Evolutionary conservation across 805 yeast species (phyloP).

Genomic region (Barnettozyma wickerhamii): DNA sequence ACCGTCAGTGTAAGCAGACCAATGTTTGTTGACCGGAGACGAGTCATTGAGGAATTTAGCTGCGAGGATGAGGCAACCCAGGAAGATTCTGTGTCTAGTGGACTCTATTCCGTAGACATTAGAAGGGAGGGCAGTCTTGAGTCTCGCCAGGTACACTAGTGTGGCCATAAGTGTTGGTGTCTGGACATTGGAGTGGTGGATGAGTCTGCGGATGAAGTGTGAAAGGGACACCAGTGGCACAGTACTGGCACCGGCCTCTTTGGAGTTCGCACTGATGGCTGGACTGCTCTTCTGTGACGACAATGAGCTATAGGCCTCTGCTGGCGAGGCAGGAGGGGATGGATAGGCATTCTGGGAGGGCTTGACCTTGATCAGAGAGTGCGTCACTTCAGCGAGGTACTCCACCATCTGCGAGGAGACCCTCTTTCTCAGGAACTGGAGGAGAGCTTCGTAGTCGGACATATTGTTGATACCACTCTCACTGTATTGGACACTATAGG

Average conservation of each 20-base stretch:
- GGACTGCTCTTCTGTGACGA: no score
- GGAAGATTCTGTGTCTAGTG: conserved; percentile 87
- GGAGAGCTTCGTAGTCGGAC: conserved; percentile 47
- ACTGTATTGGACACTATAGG: no score
- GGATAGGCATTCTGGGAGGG: conserved; percentile 25
- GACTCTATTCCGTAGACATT: conserved; percentile 90
- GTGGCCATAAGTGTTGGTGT: conserved; percentile 95
- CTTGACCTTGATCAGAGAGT: conserved; percentile 47
- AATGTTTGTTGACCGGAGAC: conserved; percentile 91
- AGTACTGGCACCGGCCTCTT: no score
- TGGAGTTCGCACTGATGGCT: no score
- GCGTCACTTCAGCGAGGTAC: conserved; percentile 53
- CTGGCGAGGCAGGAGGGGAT: conserved; percentile 38
- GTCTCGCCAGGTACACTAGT: conserved; percentile 72
- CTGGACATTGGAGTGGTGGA: conserved; percentile 84
- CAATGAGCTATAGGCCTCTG: no score
- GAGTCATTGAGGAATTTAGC: conserved; percentile 93
- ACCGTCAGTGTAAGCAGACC: conserved; percentile 92
- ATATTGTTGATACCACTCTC: no score
- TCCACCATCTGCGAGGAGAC: conserved; percentile 55
- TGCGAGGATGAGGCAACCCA: conserved; percentile 85
- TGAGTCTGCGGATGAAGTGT: conserved; percentile 66
- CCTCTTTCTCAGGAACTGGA: conserved; percentile 49
- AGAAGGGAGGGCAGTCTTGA: conserved; percentile 74
- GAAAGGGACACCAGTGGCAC: conserved; percentile 37